Evolutionary conservation across 768 basidiomycete species (phyloP).

Genomic region (Cyclocybe aegerita): DNA sequence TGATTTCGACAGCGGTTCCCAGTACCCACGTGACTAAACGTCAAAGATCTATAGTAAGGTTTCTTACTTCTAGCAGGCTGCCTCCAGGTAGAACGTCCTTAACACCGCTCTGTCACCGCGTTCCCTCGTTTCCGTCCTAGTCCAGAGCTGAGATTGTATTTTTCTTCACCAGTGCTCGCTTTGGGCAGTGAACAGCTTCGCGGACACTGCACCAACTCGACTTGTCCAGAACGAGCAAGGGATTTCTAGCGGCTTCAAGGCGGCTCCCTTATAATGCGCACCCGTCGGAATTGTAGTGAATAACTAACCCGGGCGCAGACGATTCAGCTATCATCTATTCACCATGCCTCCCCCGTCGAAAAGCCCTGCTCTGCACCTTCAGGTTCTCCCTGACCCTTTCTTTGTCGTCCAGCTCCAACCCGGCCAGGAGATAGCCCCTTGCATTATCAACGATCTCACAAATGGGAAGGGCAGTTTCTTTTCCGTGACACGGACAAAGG

Average conservation of each 20-base stretch:
- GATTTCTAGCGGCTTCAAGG: background rate
- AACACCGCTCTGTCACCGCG: slow-evolving; percentile 25
- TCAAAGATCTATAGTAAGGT: no score
- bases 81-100: no score
- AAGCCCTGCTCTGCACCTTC: slow-evolving; percentile 48
- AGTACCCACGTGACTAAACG: no score
- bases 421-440: slow-evolving; percentile 33
- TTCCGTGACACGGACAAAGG: slow-evolving; percentile 56
- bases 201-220: no score
- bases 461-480: slow-evolving; percentile 34
- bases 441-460: slow-evolving; percentile 29
- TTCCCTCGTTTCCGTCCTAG: background rate
- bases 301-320: background rate
- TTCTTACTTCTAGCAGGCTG: no score
- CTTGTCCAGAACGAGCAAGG: no score
- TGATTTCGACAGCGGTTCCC: background rate
- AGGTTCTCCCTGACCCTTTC: slow-evolving; percentile 41
- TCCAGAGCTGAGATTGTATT: slow-evolving; percentile 2
- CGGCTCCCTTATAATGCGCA: background rate
- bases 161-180: background rate
- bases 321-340: background rate
- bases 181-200: background rate
- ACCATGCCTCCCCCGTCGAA: slow-evolving; percentile 44
- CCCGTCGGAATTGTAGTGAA: background rate
- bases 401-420: slow-evolving; percentile 43